Conservation (phyloP, 345 rosid species). For the Sisymbrium altissimum region DNA sequence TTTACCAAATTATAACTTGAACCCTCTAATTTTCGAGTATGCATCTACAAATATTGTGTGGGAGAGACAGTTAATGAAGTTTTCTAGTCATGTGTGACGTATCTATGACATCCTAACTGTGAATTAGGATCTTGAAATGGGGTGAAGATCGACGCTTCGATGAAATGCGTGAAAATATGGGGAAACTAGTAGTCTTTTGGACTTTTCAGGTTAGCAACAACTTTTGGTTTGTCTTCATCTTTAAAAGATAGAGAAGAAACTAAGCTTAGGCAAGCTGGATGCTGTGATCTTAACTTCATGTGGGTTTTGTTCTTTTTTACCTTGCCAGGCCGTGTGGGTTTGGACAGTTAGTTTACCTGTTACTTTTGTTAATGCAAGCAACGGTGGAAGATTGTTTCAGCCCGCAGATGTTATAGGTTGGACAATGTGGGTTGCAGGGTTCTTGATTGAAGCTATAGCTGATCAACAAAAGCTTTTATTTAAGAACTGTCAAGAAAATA, state of each 20-base stretch:
- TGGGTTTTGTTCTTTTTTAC: neutral
- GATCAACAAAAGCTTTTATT: slow-evolving; percentile 86
- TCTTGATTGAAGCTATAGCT: slow-evolving; percentile 62
- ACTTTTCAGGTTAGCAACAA: slow-evolving; percentile 58
- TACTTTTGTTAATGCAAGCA: slow-evolving; percentile 79
- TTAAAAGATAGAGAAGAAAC: neutral
- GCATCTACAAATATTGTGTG: neutral
- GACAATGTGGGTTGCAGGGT: slow-evolving; percentile 74
- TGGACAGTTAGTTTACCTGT: slow-evolving; percentile 95
- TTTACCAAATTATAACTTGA: neutral
- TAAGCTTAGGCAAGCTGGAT: neutral
- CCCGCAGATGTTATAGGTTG: slow-evolving; percentile 77
- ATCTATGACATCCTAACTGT: neutral
- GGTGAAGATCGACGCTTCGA: slow-evolving; percentile 92
- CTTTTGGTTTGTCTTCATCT: neutral
- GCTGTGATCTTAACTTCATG: neutral
- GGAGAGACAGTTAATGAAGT: neutral
- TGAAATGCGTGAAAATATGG: slow-evolving; percentile 73
- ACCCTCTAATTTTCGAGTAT: neutral
- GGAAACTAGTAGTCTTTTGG: slow-evolving; percentile 79
- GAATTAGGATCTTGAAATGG: slow-evolving; percentile 80
- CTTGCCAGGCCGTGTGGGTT: slow-evolving; percentile 82
- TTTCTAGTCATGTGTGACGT: slow-evolving; percentile 1
- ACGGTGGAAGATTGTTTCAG: slow-evolving; percentile 56
- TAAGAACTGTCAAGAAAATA: slow-evolving; percentile 71